These are phyloP conservation scores for Calonectria leucothoes DNA, from an alignment of 2,329 filamentous ascomycete species.

Conservation along the genomic window DNA sequence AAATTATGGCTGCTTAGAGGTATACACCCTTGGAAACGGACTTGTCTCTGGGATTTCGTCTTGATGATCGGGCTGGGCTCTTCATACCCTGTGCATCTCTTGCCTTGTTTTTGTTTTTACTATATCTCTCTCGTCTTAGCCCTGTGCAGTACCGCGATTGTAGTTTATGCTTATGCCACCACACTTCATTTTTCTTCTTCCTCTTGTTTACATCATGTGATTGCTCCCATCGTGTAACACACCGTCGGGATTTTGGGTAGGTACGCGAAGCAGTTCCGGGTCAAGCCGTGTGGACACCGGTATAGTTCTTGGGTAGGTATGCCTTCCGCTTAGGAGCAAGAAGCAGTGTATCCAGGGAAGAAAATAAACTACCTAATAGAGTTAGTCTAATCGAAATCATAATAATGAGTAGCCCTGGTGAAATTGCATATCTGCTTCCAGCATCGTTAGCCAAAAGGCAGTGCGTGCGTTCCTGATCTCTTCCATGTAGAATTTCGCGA, in stretches of 20 bases:
- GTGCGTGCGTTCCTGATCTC: constrained; percentile 39
- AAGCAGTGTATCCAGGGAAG: background rate
- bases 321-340: background rate
- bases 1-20: constrained; percentile 22
- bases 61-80: constrained; percentile 15
- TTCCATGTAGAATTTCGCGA: constrained; percentile 47
- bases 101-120: background rate
- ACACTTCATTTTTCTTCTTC: too few relatives aligned
- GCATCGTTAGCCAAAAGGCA: constrained; percentile 45
- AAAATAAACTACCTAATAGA: background rate
- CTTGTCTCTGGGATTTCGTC: background rate
- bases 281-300: background rate
- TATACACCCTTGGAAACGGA: constrained; percentile 20
- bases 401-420: background rate
- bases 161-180: background rate
- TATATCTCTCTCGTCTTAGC: background rate
- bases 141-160: constrained; percentile 1
- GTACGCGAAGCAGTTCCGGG: background rate
- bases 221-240: background rate
- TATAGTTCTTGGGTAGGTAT: background rate
- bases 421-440: constrained; percentile 25
- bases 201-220: too few relatives aligned
- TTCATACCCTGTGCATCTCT: constrained; percentile 23
- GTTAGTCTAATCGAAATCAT: background rate
- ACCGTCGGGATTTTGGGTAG: background rate